Conservation (phyloP, 331 rosid genomes). For the Pyrus hybrid region DNA sequence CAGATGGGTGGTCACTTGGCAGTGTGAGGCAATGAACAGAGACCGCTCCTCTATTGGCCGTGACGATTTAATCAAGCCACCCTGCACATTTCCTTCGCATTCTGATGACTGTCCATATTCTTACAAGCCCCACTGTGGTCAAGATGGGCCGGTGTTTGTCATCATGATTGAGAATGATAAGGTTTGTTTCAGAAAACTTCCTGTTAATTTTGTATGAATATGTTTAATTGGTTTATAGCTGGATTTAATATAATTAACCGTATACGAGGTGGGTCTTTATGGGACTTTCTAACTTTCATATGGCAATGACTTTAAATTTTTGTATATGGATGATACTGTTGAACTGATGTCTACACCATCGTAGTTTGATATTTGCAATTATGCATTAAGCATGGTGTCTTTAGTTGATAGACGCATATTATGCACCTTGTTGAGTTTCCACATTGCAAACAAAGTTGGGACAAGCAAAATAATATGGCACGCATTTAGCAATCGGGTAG, state of each 20-base stretch:
- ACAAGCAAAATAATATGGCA: background rate
- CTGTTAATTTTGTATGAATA: no score
- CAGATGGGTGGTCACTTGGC: slow-evolving; percentile 93
- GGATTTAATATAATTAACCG: background rate
- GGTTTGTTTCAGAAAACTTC: slow-evolving; percentile 39
- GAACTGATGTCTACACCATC: background rate
- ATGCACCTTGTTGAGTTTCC: background rate
- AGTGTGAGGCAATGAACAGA: slow-evolving; percentile 78
- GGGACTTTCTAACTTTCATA: no score
- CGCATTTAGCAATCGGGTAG: background rate
- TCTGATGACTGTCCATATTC: slow-evolving; percentile 76
- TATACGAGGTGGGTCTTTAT: no score
- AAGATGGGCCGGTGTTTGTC: slow-evolving; percentile 75
- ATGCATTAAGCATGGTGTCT: background rate
- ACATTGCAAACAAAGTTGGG: background rate
- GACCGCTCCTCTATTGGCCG: slow-evolving; percentile 46
- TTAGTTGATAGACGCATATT: background rate
- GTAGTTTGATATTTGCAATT: background rate
- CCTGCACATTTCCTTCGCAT: slow-evolving; percentile 85
- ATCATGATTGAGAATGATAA: slow-evolving; percentile 79
- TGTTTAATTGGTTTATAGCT: background rate
- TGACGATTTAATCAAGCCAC: slow-evolving; percentile 59
- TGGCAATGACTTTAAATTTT: no score
- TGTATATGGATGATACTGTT: background rate
- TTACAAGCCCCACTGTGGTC: slow-evolving; percentile 56